phyloP scores from a whole-genome alignment of 1,284 basidiomycete species.

The Athelia sp. region DNA sequence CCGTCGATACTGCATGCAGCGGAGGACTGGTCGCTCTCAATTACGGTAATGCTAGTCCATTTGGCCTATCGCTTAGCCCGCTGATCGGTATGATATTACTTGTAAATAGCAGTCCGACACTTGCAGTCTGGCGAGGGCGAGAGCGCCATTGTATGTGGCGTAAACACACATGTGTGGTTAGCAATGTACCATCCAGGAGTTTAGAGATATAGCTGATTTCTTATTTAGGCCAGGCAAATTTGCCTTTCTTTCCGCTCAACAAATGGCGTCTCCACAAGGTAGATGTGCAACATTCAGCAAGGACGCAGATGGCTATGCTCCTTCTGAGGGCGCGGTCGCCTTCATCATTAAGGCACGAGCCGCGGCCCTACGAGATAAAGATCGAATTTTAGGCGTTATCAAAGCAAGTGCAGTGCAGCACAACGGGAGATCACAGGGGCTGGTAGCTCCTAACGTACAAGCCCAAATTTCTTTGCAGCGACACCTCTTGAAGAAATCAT shows the following conservation, averaged over 20 bases:
- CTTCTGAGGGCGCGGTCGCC: constrained; percentile 26
- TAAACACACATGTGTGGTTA: constrained; percentile 28
- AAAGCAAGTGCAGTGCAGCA: constrained; percentile 26
- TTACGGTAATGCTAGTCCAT: constrained; percentile 19
- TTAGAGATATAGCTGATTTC: too few relatives aligned
- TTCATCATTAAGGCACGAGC: constrained; percentile 26
- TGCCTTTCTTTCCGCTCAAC: constrained; percentile 25
- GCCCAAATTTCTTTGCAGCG: constrained; percentile 28
- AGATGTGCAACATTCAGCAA: constrained; percentile 31
- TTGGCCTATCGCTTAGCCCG: not conserved
- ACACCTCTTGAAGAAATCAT: constrained; percentile 22
- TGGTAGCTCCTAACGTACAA: constrained; percentile 29
- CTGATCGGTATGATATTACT: constrained; percentile 1
- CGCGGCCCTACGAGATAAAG: constrained; percentile 27
- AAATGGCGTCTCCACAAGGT: constrained; percentile 28
- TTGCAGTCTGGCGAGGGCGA: constrained; percentile 27
- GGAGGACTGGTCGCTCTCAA: constrained; percentile 29
- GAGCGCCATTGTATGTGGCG: constrained; percentile 27
- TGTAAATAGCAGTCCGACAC: constrained; percentile 22
- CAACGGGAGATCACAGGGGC: constrained; percentile 30
- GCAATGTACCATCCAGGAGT: not conserved
- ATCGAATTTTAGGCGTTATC: constrained; percentile 28
- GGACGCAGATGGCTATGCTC: constrained; percentile 28
- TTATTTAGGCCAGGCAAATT: constrained; percentile 11
- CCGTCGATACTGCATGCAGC: constrained; percentile 31